Evolutionary conservation across 169 alveolate species (phyloP).

Genomic region (Plasmodium sp.): DNA sequence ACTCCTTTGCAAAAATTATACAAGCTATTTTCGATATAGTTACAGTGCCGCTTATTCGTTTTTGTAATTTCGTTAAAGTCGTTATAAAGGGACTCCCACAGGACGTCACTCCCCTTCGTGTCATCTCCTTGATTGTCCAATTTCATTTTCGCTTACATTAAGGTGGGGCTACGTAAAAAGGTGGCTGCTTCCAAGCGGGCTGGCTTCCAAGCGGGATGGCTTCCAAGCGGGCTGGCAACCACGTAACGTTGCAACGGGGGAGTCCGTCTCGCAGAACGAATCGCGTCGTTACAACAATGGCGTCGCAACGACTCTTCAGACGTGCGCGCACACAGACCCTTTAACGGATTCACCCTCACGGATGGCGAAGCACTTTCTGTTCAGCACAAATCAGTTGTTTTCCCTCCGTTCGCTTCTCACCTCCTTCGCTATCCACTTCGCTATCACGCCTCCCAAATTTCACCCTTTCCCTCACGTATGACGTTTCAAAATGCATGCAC

Average conservation of each 20-base stretch:
- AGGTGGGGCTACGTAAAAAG: background rate
- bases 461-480: background rate
- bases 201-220: too few relatives aligned
- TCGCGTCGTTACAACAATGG: background rate
- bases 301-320: background rate
- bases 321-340: background rate
- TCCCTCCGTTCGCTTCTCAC: background rate
- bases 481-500: background rate
- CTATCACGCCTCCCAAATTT: background rate
- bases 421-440: background rate
- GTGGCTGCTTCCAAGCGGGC: background rate
- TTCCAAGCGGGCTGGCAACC: too few relatives aligned
- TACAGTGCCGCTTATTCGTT: slow-evolving; percentile 39
- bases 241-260: too few relatives aligned
- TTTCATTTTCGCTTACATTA: slow-evolving; percentile 13
- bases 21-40: slow-evolving; percentile 58
- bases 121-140: background rate
- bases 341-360: background rate
- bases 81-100: slow-evolving; percentile 68
- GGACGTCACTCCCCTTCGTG: slow-evolving; percentile 3
- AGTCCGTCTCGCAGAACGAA: background rate
- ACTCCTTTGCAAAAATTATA: slow-evolving; percentile 65
- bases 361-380: background rate
- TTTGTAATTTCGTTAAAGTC: slow-evolving; percentile 65
- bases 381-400: background rate